Evolutionary conservation across 1,284 basidiomycete species (phyloP).

Genomic region (Cutaneotrichosporon sp.): DNA sequence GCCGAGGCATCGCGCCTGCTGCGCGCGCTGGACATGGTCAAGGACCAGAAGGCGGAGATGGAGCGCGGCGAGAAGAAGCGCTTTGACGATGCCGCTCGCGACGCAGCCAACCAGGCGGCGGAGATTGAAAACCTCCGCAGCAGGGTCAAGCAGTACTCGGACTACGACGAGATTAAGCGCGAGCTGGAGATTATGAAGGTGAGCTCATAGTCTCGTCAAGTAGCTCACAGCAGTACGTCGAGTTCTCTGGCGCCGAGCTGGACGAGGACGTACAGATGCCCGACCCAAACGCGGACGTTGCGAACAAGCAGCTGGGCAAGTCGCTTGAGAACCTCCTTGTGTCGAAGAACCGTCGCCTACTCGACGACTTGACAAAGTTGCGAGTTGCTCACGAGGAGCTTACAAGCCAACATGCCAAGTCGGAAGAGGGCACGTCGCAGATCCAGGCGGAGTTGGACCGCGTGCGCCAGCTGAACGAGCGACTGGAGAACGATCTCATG

Average conservation of each 20-base stretch:
- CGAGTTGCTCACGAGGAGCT: slow-evolving; percentile 77
- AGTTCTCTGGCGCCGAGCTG: slow-evolving; percentile 79
- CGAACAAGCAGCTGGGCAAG: slow-evolving; percentile 65
- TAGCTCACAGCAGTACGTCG: slow-evolving; percentile 67
- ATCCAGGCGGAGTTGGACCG: slow-evolving; percentile 66
- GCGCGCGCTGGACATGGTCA: slow-evolving; percentile 64
- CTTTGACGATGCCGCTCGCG: slow-evolving; percentile 59
- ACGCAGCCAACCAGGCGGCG: slow-evolving; percentile 55
- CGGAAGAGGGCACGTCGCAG: slow-evolving; percentile 58
- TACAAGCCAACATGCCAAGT: slow-evolving; percentile 59
- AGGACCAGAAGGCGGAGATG: slow-evolving; percentile 54
- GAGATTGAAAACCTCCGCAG: slow-evolving; percentile 65
- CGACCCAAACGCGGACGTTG: slow-evolving; percentile 77
- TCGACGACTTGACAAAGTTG: slow-evolving; percentile 87
- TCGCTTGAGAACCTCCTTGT: slow-evolving; percentile 86
- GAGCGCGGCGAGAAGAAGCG: slow-evolving; percentile 55
- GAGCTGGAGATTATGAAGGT: slow-evolving; percentile 97
- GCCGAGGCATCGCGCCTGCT: slow-evolving; percentile 66
- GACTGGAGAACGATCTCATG: slow-evolving; percentile 83
- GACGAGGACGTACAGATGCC: slow-evolving; percentile 65
- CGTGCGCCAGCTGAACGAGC: slow-evolving; percentile 74
- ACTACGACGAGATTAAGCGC: slow-evolving; percentile 93
- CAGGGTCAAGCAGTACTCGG: slow-evolving; percentile 65
- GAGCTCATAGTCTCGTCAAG: slow-evolving; percentile 11
- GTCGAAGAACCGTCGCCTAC: slow-evolving; percentile 87